Percentiles rank a stretch among this genome's conserved stretches.
phyloP scores from a whole-genome alignment of 352 stramenopile species.

The Thraustochytrium sp. region DNA sequence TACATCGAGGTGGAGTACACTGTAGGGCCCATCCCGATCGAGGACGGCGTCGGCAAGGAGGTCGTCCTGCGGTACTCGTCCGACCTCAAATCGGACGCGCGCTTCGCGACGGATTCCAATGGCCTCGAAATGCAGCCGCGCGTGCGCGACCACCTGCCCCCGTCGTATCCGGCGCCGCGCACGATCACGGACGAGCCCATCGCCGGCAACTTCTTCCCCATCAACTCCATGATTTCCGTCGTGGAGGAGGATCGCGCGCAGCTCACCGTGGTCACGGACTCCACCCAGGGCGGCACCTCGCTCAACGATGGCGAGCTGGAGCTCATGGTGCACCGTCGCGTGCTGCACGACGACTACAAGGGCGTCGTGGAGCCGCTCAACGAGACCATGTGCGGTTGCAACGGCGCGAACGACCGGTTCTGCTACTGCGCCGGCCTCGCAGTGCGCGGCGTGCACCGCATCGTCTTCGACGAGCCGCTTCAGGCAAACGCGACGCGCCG shows the following conservation, averaged over 20 bases:
- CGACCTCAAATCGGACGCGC: background rate
- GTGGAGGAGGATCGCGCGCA: conserved; percentile 63
- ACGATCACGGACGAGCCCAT: conserved; percentile 65
- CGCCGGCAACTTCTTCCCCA: conserved; percentile 93
- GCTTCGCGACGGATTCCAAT: conserved; percentile 51
- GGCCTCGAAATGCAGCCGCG: conserved; percentile 48
- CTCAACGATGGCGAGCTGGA: conserved; percentile 84
- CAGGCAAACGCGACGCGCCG: conserved; percentile 15
- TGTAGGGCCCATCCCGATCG: conserved; percentile 66
- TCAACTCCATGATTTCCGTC: conserved; percentile 88
- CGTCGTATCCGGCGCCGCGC: conserved; percentile 46
- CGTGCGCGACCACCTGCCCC: conserved; percentile 38
- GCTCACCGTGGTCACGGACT: conserved; percentile 75
- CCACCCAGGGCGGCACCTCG: conserved; percentile 80
- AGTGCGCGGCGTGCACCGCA: conserved; percentile 53
- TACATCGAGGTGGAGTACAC: conserved; percentile 92
- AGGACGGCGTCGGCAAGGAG: conserved; percentile 14
- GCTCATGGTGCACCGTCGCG: conserved; percentile 92
- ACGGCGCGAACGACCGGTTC: conserved; percentile 45
- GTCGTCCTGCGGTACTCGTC: conserved; percentile 16
- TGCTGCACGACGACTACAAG: conserved; percentile 82
- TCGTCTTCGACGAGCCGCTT: background rate
- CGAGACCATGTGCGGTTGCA: conserved; percentile 63
- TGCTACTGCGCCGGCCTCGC: conserved; percentile 54
- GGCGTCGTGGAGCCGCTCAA: conserved; percentile 85